Evolutionary conservation across 805 yeast species (phyloP).

Genomic region (Cyberlindnera euphorbiiphila): DNA sequence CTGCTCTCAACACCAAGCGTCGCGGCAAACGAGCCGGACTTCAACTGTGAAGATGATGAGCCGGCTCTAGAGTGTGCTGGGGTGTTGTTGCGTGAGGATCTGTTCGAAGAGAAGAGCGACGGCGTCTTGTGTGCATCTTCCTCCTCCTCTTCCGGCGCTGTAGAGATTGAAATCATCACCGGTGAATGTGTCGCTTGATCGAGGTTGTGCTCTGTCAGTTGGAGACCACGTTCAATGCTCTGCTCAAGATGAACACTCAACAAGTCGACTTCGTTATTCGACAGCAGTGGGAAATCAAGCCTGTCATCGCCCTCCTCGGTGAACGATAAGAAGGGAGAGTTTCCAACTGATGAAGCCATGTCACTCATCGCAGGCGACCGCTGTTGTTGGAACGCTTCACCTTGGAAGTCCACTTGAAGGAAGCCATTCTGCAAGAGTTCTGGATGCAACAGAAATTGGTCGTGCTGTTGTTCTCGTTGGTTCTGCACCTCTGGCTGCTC

Average conservation of each 20-base stretch:
- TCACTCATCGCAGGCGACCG: conserved; percentile 22
- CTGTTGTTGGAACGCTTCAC: conserved; percentile 17
- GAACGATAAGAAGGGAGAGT: conserved; percentile 22
- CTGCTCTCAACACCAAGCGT: conserved; percentile 1
- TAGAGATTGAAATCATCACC: conserved; percentile 29
- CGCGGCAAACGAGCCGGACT: conserved; percentile 20
- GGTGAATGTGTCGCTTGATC: conserved; percentile 16
- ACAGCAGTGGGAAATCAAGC: too few relatives aligned
- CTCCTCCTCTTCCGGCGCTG: conserved; percentile 36
- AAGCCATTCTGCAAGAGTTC: conserved; percentile 3
- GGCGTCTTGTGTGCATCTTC: conserved; percentile 44
- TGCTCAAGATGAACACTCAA: conserved; percentile 10
- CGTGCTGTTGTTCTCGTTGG: not conserved
- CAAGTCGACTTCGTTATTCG: conserved; percentile 7
- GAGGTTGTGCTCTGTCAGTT: conserved; percentile 24
- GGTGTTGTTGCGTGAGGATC: conserved; percentile 33
- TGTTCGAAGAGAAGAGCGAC: conserved; percentile 48
- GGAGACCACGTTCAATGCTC: too few relatives aligned
- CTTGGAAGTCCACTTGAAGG: conserved; percentile 18
- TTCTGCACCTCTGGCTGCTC: not conserved
- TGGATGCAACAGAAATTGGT: not conserved
- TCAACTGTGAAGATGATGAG: conserved; percentile 25
- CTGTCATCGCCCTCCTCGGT: too few relatives aligned
- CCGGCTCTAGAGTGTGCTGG: conserved; percentile 33
- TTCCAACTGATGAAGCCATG: conserved; percentile 22